Percentiles rank a stretch among this genome's conserved stretches.
These are phyloP conservation scores for Coemansia sp. DNA, from an alignment of 192 early-diverging fungal species.

Conservation along the genomic window DNA sequence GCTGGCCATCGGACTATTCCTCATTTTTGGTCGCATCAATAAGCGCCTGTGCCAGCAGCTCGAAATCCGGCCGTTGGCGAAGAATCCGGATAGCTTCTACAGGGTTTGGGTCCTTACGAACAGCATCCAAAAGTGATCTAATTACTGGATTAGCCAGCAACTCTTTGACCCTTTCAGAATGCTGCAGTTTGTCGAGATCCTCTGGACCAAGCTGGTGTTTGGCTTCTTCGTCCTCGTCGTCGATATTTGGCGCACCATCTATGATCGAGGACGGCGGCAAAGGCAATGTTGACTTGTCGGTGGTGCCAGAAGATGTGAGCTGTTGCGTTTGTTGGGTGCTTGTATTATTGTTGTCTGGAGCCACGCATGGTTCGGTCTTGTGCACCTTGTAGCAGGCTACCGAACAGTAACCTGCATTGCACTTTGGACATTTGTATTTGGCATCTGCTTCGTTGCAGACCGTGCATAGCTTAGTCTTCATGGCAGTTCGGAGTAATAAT, in stretches of 20 bases:
- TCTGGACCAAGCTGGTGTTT: conserved; percentile 26
- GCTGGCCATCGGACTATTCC: neutral
- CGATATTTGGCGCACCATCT: neutral
- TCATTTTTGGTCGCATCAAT: conserved; percentile 23
- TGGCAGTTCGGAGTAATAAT: neutral
- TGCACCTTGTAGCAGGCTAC: conserved; percentile 44
- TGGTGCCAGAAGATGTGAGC: neutral
- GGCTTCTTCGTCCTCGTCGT: conserved; percentile 32
- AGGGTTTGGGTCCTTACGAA: conserved; percentile 27
- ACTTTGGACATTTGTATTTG: conserved; percentile 54
- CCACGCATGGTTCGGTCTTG: conserved; percentile 37
- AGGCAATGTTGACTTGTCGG: neutral
- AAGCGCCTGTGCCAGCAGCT: conserved; percentile 41
- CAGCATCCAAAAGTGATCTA: conserved; percentile 32
- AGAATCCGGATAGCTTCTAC: conserved; percentile 36
- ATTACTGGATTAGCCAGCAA: conserved; percentile 25
- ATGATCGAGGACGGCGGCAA: neutral
- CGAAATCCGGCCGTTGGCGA: conserved; percentile 46
- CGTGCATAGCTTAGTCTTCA: conserved; percentile 27
- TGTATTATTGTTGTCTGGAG: neutral
- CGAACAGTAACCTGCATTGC: conserved; percentile 44
- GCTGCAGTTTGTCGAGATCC: conserved; percentile 31
- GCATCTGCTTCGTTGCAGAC: conserved; percentile 33
- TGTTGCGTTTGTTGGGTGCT: neutral
- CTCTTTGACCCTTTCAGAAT: conserved; percentile 14